phyloP scores from a whole-genome alignment of 345 rosid species.

The Turritis glabra region DNA sequence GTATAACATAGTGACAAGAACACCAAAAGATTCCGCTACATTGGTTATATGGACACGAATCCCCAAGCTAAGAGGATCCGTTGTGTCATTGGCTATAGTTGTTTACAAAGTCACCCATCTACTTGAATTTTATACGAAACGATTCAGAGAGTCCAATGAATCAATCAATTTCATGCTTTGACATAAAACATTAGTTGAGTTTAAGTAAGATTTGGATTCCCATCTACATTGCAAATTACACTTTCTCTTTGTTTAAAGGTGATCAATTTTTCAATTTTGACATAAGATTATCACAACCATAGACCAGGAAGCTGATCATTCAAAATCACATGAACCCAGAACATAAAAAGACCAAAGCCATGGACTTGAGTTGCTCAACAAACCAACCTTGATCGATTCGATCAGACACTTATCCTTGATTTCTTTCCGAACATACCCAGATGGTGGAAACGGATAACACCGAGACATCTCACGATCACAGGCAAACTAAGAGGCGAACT shows the following conservation, averaged over 20 bases:
- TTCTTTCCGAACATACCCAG: conserved; percentile 41
- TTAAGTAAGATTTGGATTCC: background rate
- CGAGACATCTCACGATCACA: conserved; percentile 52
- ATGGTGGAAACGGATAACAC: conserved; percentile 65
- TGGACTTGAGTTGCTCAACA: conserved; percentile 47
- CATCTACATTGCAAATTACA: background rate
- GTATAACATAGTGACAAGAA: background rate
- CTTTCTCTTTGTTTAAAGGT: background rate
- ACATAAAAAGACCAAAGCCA: conserved; percentile 12
- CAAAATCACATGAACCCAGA: conserved; percentile 34
- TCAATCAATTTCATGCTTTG: background rate
- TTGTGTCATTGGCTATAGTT: background rate
- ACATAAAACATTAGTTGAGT: background rate
- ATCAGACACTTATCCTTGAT: conserved; percentile 41
- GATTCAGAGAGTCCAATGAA: background rate
- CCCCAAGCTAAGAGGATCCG: background rate
- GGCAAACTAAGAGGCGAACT: background rate
- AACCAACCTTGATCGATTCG: conserved; percentile 60
- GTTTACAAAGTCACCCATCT: background rate
- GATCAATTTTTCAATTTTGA: background rate
- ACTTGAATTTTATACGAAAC: background rate
- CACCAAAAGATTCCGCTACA: background rate
- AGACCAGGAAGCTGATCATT: conserved; percentile 43
- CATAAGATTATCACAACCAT: background rate
- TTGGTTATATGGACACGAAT: too few species aligned